Base-by-base conservation (phyloP, 805 yeast genomes). In the Hemisphaericaspora nanyangensis region DNA sequence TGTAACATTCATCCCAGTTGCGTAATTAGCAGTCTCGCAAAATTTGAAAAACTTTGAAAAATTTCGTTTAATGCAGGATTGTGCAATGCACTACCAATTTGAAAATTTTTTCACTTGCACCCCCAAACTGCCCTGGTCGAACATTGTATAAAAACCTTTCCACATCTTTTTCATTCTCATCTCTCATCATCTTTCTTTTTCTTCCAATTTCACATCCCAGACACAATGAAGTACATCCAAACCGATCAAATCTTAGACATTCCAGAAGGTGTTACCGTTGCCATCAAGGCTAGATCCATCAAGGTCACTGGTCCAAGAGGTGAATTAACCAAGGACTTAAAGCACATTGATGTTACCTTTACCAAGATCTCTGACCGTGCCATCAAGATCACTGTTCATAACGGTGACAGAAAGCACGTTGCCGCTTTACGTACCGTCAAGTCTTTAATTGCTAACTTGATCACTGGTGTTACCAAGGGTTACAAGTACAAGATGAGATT, bases 321-420 rank as follows among this genome's bases (percentile, higher is more conserved):
- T 75, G 76, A 79, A 55, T 78, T 91, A 68, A 66, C 71, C 76
- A 91, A 93, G 83, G 79, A 85, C 78, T 79, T 91, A 68, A 81
- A 83, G 69, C 99, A 93, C 79, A 82, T 93, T 62, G 87, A 91
- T 70, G 95, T 93, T 59, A 83, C 96, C 57, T 91, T 93, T 84
- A 59, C 70, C 63, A 88, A 90, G 79, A 65, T 85, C 52, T 68
- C 72, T 65, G 74, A 79, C 76, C 76, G 65, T 53, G 80, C 77
- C 61, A 77, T 93, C 75, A 85, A 84, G 76, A 80, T 93, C 68
- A 78, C 89, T 58, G 96, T 93, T 56, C 95, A 85, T 84, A 88
- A 91, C 71, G 99, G 98, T 78, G 96, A 88, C 85, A 87, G 98
- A 82, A 91, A 91, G 85, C 99, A 93, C 77, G 98, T 93, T 71